Evolutionary conservation across 73 alveolate species (phyloP).

Genomic region (Tetrahymena thermophila): DNA sequence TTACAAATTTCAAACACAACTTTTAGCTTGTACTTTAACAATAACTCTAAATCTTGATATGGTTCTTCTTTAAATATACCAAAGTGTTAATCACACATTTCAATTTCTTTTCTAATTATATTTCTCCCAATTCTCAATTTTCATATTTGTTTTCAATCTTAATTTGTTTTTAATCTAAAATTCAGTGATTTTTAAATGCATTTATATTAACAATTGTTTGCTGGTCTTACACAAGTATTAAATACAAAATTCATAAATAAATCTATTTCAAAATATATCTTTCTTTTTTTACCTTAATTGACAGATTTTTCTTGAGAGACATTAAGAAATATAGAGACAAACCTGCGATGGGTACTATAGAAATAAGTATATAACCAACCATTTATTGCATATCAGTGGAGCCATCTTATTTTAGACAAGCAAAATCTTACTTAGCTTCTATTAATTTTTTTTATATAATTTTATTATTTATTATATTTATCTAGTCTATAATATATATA

Average conservation of each 20-base stretch:
- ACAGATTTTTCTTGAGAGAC: neutral
- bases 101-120: neutral
- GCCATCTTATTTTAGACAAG: neutral
- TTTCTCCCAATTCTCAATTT: neutral
- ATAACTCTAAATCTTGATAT: neutral
- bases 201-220: too few relatives aligned
- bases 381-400: neutral
- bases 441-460: neutral
- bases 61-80: neutral
- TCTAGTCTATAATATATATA: neutral
- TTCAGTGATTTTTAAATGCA: too few relatives aligned
- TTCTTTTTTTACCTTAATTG: neutral
- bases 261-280: too few relatives aligned
- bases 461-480: neutral
- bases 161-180: too few relatives aligned
- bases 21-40: neutral
- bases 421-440: neutral
- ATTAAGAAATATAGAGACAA: neutral
- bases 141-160: neutral
- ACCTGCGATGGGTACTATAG: neutral
- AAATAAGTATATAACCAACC: neutral
- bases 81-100: neutral
- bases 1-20: neutral
- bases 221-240: too few relatives aligned
- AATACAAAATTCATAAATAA: too few relatives aligned